Evolutionary conservation across 1,284 basidiomycete genomes (phyloP), one percentile per base, ranked within the genome.

Genomic region (Tetrapyrgos nigripes): DNA sequence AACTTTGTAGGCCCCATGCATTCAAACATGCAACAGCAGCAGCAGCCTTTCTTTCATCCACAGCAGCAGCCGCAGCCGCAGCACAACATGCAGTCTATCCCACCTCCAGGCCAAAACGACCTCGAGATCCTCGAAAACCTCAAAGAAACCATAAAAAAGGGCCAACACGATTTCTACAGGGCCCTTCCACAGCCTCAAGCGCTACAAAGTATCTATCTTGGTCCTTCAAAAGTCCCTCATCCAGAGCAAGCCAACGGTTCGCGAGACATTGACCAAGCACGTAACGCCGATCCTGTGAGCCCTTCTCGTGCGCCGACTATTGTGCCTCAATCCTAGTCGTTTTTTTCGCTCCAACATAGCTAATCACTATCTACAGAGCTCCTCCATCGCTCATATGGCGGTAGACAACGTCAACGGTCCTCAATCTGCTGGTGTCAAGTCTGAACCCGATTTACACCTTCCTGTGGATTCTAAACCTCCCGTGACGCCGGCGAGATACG

Each of bases 41-140:
- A 53, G 45, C 69, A 62, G 58, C 54, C 58, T 60, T 62, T 62
- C 50, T 50, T 50, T 33, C 26, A 53, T 49, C 33, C 19, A 14
- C 56, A 54, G 43, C 50, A 50, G 24, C 52, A 50, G 33, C 26
- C 37, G 21, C n/a, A n/a, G n/a, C n/a, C n/a, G n/a, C n/a, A n/a
- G 37, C 37, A 40, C 14, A 40, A 40, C 37, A 40, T 40, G 37
- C 37, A 40, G 37, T 17, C 37, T n/a, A 60, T 68, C 14, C 63
- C 78, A 0, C 76, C 78, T 10, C 76, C 79, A 10, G 82, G 82
- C 13, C 76, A 83, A 65, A 82, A 77, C 66, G 89, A 91, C 73
- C 79, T 91, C 60, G 87, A 89, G 68, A 81, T 85, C 47, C 79
- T 91, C 59, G 85, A 91, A 72, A 84, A 84, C 57, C 83, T 92